Base-by-base conservation (phyloP, 345 rosid species). In the Populus tremula region DNA sequence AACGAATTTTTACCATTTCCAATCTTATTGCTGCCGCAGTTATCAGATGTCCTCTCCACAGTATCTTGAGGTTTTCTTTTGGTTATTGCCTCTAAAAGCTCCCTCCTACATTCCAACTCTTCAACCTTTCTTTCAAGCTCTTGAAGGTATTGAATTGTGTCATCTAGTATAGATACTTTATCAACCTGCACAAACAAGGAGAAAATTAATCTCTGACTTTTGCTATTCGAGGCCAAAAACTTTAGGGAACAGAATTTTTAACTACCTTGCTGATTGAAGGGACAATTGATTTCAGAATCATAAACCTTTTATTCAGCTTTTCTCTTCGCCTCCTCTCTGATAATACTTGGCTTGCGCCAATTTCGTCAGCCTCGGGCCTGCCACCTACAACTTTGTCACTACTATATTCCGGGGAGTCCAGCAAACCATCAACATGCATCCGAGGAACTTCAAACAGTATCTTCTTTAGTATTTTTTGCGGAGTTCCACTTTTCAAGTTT, bases 221-320 rank as follows among this genome's bases (percentile, higher is more conserved):
- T 11, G 39, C 62, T 12, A 33, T 23, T 69, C 8, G 18, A 43
- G 20, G 29, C 8, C 63, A 54, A 20, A 56, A 14, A 72, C 20
- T 5, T 47, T 56, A 8, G 16, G 9, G 13, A 33, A 50, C 10
- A 16, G 8, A n/a, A 17, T 4, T 63, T 67, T 84, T 65, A 64
- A 43, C 67, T 86, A 96, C 99, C 97, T 90, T 90, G 78, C 76
- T 88, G 72, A 80, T 70, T n/a, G 89, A 89, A 74, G 98, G 98
- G 35, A 92, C 65, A 2, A 94, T 82, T n/a, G 97, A 87, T 71
- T 87, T 87, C 78, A 96, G 90, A 67, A 79, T 83, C 78, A 76
- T 75, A 77, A 94, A 86, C 41, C 89, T 85, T 56, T 91, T 87
- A 14, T 86, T 87, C 39, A 96, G 67, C 76, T 85, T 87, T 76